These are phyloP conservation scores for Sporothrix euskadiensis DNA, from an alignment of 2,329 filamentous ascomycete genomes.

Conservation along the genomic window DNA sequence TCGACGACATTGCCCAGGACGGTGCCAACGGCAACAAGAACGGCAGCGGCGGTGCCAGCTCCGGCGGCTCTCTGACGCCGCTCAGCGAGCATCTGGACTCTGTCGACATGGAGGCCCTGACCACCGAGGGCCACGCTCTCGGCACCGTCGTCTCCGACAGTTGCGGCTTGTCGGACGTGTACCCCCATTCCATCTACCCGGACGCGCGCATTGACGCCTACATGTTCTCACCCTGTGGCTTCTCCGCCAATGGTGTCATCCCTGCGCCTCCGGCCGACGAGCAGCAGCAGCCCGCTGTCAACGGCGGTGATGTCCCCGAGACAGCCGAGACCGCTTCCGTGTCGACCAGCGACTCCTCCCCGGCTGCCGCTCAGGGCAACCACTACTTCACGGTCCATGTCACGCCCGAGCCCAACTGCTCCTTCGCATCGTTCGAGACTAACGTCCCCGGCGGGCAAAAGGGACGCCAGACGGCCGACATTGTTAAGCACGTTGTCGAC, in stretches of 20 bases:
- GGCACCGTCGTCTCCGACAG: conserved; percentile 88
- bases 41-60: conserved; percentile 43
- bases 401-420: conserved; percentile 94
- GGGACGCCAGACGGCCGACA: conserved; percentile 83
- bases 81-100: conserved; percentile 52
- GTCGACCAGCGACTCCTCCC: conserved; percentile 15
- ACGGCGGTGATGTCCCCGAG: conserved; percentile 46
- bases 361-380: conserved; percentile 46
- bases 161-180: conserved; percentile 87
- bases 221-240: conserved; percentile 93
- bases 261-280: conserved; percentile 60
- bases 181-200: conserved; percentile 81
- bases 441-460: conserved; percentile 90
- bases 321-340: conserved; percentile 41
- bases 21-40: conserved; percentile 7
- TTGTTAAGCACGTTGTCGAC: conserved; percentile 88
- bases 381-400: conserved; percentile 99
- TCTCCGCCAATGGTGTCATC: conserved; percentile 94
- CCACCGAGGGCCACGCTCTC: conserved; percentile 89
- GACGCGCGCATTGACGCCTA: conserved; percentile 95
- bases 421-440: conserved; percentile 97
- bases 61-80: conserved; percentile 56
- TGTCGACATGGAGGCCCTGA: conserved; percentile 66
- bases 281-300: conserved; percentile 30
- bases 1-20: conserved; percentile 66